Evolutionary conservation across 2,329 filamentous ascomycete species (phyloP).

Genomic region (Aureobasidium sp.): DNA sequence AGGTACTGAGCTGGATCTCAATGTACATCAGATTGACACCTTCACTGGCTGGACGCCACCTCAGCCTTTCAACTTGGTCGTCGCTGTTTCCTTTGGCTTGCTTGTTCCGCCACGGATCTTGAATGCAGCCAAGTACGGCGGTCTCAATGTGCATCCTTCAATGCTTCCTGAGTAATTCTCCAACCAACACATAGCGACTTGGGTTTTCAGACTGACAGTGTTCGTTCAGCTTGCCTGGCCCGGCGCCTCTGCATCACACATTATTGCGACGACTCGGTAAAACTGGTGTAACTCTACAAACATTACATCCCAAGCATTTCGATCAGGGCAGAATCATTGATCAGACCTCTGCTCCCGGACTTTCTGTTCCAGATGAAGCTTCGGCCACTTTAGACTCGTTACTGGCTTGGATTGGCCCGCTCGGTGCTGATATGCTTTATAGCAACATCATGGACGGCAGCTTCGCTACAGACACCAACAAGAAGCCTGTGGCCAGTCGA

Average conservation of each 20-base stretch:
- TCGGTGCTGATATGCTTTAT: slow-evolving; percentile 67
- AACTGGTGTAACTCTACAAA: slow-evolving; percentile 81
- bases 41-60: slow-evolving; percentile 77
- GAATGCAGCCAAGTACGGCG: slow-evolving; percentile 65
- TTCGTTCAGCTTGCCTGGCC: slow-evolving; percentile 61
- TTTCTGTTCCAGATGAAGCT: slow-evolving; percentile 41
- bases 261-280: slow-evolving; percentile 54
- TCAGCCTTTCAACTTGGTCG: slow-evolving; percentile 62
- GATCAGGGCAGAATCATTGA: slow-evolving; percentile 71
- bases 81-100: slow-evolving; percentile 91
- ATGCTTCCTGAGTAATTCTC: slow-evolving; percentile 67
- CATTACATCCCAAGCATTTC: slow-evolving; percentile 67
- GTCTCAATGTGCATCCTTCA: slow-evolving; percentile 89
- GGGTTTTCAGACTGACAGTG: slow-evolving; percentile 5
- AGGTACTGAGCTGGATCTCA: slow-evolving; percentile 51
- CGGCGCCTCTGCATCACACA: slow-evolving; percentile 82
- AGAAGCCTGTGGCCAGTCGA: slow-evolving; percentile 21
- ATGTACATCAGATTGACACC: slow-evolving; percentile 68
- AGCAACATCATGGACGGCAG: slow-evolving; percentile 54
- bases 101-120: slow-evolving; percentile 78
- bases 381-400: slow-evolving; percentile 44
- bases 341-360: slow-evolving; percentile 52
- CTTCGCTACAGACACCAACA: slow-evolving; percentile 56
- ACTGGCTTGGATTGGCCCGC: slow-evolving; percentile 49
- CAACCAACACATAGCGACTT: neutral